Conservation (phyloP, 768 basidiomycete genomes). For the Auriscalpium microsporum region DNA sequence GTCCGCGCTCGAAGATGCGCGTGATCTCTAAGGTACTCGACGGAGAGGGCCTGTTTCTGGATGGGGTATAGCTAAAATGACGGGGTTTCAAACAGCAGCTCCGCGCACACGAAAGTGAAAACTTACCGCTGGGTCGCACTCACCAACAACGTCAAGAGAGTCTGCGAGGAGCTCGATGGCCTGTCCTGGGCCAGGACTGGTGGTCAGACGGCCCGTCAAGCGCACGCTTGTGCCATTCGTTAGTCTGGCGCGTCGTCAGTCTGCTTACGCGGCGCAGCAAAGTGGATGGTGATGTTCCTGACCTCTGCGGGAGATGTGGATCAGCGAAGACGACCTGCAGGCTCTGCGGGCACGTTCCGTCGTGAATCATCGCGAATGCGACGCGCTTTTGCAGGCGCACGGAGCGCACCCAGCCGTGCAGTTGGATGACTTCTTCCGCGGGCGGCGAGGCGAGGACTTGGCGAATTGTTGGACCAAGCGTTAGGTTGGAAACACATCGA, state of each 20-base stretch:
- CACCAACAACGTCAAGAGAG: conserved; percentile 42
- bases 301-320: conserved; percentile 26
- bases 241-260: conserved; percentile 25
- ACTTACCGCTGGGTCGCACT: conserved; percentile 48
- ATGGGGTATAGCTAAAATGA: conserved; percentile 72
- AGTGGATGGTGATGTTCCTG: conserved; percentile 9
- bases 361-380: conserved; percentile 75
- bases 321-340: conserved; percentile 72
- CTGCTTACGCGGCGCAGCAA: not conserved
- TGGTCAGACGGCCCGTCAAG: conserved; percentile 36
- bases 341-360: conserved; percentile 65
- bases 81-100: not conserved
- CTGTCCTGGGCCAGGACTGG: conserved; percentile 44
- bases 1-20: conserved; percentile 85
- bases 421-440: conserved; percentile 17
- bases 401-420: conserved; percentile 83
- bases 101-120: conserved; percentile 9
- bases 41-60: conserved; percentile 77
- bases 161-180: conserved; percentile 43
- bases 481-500: too few relatives aligned
- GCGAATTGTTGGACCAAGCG: conserved; percentile 11
- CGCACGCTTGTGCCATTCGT: conserved; percentile 50
- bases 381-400: conserved; percentile 81
- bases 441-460: conserved; percentile 9
- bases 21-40: conserved; percentile 77